phyloP scores from a whole-genome alignment of 768 basidiomycete genomes.

The Suillus cothurnatus region DNA sequence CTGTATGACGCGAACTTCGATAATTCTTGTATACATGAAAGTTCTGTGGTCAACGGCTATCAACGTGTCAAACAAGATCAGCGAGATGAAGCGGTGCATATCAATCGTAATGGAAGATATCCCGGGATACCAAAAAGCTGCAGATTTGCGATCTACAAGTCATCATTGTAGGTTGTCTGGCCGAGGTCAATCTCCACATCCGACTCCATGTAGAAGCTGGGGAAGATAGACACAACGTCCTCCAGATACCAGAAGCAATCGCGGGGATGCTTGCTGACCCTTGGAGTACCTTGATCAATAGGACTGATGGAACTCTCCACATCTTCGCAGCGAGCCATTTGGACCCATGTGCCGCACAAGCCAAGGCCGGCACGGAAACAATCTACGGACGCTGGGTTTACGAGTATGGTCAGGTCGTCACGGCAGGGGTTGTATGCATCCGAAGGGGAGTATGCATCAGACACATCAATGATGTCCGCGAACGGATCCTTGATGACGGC shows the following conservation, averaged over 20 bases:
- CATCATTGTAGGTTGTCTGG: neutral
- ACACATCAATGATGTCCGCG: neutral
- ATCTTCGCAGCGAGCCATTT: constrained; percentile 25
- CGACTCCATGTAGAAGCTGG: constrained; percentile 48
- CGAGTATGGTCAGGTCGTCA: constrained; percentile 33
- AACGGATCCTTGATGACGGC: constrained; percentile 17
- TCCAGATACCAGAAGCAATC: constrained; percentile 61
- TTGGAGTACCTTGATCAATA: neutral
- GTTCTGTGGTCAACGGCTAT: neutral
- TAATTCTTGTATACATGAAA: neutral
- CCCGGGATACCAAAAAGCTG: neutral
- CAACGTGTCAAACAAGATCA: neutral
- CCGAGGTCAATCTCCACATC: constrained; percentile 8
- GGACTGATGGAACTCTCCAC: neutral
- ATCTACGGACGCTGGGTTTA: constrained; percentile 19
- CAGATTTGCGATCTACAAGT: neutral
- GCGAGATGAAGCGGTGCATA: neutral
- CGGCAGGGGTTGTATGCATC: constrained; percentile 40
- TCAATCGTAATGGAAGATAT: neutral
- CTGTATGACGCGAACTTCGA: neutral
- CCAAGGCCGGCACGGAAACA: constrained; percentile 33
- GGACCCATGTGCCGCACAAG: constrained; percentile 38
- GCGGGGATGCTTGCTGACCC: constrained; percentile 5
- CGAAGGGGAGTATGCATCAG: constrained; percentile 30
- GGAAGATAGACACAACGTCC: constrained; percentile 46